phyloP scores from a whole-genome alignment of 257 asterid genomes.

The Solanum paucissectum region DNA sequence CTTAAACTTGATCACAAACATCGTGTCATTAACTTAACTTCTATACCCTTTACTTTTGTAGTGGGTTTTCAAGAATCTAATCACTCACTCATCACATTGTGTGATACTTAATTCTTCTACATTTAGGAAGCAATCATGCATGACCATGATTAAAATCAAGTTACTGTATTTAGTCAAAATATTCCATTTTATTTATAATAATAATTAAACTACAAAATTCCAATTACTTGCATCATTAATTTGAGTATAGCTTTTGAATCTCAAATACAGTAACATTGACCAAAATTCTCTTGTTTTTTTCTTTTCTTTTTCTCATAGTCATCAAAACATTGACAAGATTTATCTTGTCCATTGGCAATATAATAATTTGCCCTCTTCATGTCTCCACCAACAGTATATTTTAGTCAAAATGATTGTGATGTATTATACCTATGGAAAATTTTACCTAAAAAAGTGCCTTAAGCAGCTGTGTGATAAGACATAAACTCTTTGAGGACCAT shows the following conservation, averaged over 20 bases:
- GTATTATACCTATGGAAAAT: not conserved
- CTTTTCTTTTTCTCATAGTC: not conserved
- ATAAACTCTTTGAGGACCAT: conserved; percentile 9
- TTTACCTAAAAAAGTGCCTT: not conserved
- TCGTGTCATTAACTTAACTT: not conserved
- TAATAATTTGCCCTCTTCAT: not conserved
- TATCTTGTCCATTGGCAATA: not conserved
- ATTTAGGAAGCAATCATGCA: not conserved
- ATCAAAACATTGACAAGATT: conserved; percentile 1
- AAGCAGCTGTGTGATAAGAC: conserved; percentile 17
- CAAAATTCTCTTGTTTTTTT: not conserved
- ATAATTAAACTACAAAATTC: not conserved
- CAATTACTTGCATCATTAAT: not conserved
- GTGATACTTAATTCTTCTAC: not conserved
- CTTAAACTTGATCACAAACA: not conserved
- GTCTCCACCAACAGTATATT: not conserved
- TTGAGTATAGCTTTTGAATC: not conserved
- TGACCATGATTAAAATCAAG: not conserved
- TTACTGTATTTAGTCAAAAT: conserved; percentile 1
- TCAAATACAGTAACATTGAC: conserved; percentile 1
- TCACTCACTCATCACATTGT: conserved; percentile 1
- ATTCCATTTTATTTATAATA: not conserved
- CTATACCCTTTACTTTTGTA: not conserved
- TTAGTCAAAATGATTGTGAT: not conserved
- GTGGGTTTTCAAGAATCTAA: not conserved